Conservation (phyloP, 306 rosid genomes). For the Sicyos baderoa region DNA sequence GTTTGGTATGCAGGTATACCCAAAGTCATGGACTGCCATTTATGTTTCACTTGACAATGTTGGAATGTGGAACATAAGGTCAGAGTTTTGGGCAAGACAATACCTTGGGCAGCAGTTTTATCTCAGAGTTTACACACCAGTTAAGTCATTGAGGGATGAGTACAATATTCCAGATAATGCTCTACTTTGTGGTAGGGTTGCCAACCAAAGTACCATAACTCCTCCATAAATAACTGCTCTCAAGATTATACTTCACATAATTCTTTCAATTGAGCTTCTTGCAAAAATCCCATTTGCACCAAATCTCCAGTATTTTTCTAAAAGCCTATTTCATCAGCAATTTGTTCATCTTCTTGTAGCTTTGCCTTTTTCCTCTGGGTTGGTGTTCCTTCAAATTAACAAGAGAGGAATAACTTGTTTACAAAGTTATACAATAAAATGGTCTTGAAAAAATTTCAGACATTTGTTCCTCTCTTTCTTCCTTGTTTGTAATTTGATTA, state of each 20-base stretch:
- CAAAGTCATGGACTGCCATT: slow-evolving; percentile 90
- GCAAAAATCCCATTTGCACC: slow-evolving; percentile 16
- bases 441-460: too few relatives aligned
- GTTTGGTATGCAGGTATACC: slow-evolving; percentile 52
- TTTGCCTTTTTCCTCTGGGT: too few relatives aligned
- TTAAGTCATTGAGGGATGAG: slow-evolving; percentile 59
- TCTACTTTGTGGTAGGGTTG: slow-evolving; percentile 77
- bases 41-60: slow-evolving; percentile 77
- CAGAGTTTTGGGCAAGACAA: slow-evolving; percentile 80
- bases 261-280: slow-evolving; percentile 12
- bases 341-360: not conserved
- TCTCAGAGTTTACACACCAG: slow-evolving; percentile 74
- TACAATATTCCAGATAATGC: slow-evolving; percentile 80
- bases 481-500: not conserved
- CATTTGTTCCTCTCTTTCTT: too few relatives aligned
- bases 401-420: too few relatives aligned
- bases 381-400: too few relatives aligned
- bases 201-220: slow-evolving; percentile 32
- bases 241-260: not conserved
- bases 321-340: not conserved
- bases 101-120: slow-evolving; percentile 91
- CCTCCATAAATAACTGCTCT: slow-evolving; percentile 22
- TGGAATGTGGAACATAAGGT: slow-evolving; percentile 87
- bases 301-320: not conserved
- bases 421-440: too few relatives aligned